Evolutionary conservation across 495 filamentous ascomycete species (phyloP).

Genomic region (Xylaria bambusicola): DNA sequence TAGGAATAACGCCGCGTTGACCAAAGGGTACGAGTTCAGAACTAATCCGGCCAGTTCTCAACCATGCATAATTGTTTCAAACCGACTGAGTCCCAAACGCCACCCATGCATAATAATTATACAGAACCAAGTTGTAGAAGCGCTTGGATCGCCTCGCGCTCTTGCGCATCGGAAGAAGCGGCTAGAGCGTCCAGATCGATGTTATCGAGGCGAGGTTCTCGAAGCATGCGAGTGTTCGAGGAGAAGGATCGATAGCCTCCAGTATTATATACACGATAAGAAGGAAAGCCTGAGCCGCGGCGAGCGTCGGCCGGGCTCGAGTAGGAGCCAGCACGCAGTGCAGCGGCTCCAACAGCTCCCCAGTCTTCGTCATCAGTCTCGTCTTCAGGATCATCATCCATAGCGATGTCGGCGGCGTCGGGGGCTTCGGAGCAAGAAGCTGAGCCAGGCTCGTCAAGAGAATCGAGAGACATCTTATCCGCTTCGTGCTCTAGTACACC

Average conservation of each 20-base stretch:
- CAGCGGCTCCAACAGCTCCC: conserved; percentile 85
- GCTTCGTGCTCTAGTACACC: conserved; percentile 82
- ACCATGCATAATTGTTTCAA: conserved; percentile 28
- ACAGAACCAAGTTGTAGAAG: conserved; percentile 83
- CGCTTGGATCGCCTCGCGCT: conserved; percentile 83
- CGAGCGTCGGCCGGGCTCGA: conserved; percentile 36
- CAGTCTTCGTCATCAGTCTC: conserved; percentile 98
- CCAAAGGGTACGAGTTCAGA: conserved; percentile 26
- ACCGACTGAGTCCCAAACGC: conserved; percentile 40
- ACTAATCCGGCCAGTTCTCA: conserved; percentile 28
- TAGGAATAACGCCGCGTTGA: conserved; percentile 26
- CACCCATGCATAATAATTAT: conserved; percentile 62
- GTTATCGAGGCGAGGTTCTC: conserved; percentile 45
- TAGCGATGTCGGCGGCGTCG: conserved; percentile 67
- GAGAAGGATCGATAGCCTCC: conserved; percentile 52
- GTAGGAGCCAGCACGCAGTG: conserved; percentile 74
- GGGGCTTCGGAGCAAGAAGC: conserved; percentile 75
- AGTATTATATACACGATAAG: conserved; percentile 49
- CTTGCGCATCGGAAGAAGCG: conserved; percentile 62
- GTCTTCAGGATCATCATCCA: conserved; percentile 71
- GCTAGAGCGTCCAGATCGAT: conserved; percentile 54
- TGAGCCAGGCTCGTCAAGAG: conserved; percentile 71
- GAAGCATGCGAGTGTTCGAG: conserved; percentile 48
- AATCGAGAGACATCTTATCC: conserved; percentile 96
- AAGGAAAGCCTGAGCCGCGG: conserved; percentile 41